Conservation (phyloP, 2,329 filamentous ascomycete species). For the Stenocarpella maydis region DNA sequence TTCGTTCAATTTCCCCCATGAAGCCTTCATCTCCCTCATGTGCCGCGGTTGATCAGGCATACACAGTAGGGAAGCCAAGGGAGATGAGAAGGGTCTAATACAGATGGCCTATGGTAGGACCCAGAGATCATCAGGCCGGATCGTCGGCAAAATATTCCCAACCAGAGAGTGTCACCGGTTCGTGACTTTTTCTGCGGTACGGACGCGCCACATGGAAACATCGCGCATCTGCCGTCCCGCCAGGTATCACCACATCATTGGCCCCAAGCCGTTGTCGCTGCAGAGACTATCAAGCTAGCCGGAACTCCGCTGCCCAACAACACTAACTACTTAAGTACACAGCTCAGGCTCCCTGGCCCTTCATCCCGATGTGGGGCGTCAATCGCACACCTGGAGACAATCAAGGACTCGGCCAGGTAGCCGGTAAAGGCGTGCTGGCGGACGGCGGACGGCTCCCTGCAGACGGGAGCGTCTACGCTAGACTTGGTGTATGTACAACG, state of each 20-base stretch:
- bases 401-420: constrained; percentile 9
- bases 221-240: not conserved
- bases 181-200: not conserved
- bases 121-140: not conserved
- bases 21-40: constrained; percentile 4
- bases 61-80: not conserved
- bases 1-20: constrained; percentile 25
- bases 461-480: constrained; percentile 13
- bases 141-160: constrained; percentile 12
- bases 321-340: not conserved
- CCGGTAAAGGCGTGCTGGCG: constrained; percentile 8
- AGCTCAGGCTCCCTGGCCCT: not conserved
- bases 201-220: constrained; percentile 5
- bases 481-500: not conserved
- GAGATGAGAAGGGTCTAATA: constrained; percentile 4
- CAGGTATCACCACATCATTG: not conserved
- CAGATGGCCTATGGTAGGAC: not conserved
- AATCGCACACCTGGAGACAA: constrained; percentile 7
- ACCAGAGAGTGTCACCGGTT: not conserved
- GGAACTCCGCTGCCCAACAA: not conserved
- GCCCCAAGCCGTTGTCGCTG: not conserved
- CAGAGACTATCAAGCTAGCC: not conserved
- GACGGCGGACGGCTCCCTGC: constrained; percentile 13
- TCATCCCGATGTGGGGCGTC: not conserved
- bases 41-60: not conserved